Evolutionary conservation across 164 flowering plant species (phyloP).

Genomic region (Pachysandra terminalis): DNA sequence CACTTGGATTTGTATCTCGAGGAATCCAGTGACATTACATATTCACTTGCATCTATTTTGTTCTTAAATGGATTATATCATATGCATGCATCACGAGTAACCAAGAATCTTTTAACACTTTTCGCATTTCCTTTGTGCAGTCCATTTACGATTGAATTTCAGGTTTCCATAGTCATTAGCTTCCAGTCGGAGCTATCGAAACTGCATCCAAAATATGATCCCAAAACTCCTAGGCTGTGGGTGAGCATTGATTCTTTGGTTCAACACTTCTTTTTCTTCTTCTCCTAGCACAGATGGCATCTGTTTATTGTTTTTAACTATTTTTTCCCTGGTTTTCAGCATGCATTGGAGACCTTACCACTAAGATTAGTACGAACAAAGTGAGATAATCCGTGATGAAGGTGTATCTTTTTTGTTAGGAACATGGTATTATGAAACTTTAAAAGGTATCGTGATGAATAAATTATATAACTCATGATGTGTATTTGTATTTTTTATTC

Average conservation of each 20-base stretch:
- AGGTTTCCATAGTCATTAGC: slow-evolving; percentile 57
- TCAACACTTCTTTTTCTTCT: too few species aligned
- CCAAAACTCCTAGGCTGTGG: slow-evolving; percentile 74
- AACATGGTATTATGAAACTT: too few species aligned
- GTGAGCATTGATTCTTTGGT: slow-evolving; percentile 39
- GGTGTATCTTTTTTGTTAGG: not conserved
- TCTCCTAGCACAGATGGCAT: not conserved
- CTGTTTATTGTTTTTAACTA: not conserved
- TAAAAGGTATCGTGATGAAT: too few species aligned
- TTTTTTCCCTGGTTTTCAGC: slow-evolving; percentile 33
- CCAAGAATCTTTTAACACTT: slow-evolving; percentile 1
- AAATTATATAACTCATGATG: too few species aligned
- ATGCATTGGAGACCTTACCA: slow-evolving; percentile 79
- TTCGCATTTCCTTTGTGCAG: slow-evolving; percentile 33
- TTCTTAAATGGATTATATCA: not conserved
- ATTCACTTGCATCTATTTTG: not conserved
- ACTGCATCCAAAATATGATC: slow-evolving; percentile 62
- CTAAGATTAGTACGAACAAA: slow-evolving; percentile 54
- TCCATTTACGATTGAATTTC: slow-evolving; percentile 84
- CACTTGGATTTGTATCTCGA: not conserved
- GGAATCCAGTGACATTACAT: not conserved
- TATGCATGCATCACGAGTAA: not conserved
- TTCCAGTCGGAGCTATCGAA: slow-evolving; percentile 71
- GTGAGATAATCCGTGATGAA: slow-evolving; percentile 14
- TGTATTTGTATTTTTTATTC: too few species aligned